Evolutionary conservation across 148 eudicot genomes (phyloP), one percentile per base, ranked within the genome.

Genomic region (Rhododendron williamsianum): DNA sequence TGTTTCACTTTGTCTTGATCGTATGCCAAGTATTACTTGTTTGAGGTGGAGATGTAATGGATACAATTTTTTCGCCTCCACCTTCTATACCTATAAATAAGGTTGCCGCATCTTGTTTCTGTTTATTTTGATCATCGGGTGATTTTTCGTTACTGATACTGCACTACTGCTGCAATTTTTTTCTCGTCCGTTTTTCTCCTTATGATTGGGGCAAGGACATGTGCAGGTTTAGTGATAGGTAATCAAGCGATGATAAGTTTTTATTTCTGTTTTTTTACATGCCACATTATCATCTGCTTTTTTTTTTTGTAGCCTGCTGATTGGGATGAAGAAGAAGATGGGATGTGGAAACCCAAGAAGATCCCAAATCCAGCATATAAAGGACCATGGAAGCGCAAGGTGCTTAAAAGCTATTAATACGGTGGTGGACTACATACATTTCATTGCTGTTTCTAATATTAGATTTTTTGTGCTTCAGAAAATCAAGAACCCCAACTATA

Each of bases 291-390:
- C 78, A 9, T 45, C 72, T 69, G 38, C 52, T 54, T 76, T 41
- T 67, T 51, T 72, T 60, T 33, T 81, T 36, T 13, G 36, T 69
- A 96, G 99, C 99, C 98, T 88, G 91, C 84, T 88, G 86, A 90
- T 79, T 96, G 99, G 99, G 99, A 96, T 87, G 99, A 96, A 88
- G 99, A 96, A 73, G 99, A 95, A 36, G 98, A 96, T 88, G 99
- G 99, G 54, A 89, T 94, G 77, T 96, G 99, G 99, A 94, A 89
- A 87, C 84, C 95, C 38, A 91, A 91, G 67, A 96, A 92, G 89
- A 81, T 96, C 12, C 99, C 98, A 65, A 96, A 96, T 89, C 98
- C 99, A 71, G 97, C 96, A 84, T 96, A 95, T 87, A 96, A 92
- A 89, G 99, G 99, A 78, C 98, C 98, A 86, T 96, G 99, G 99